Evolutionary conservation across 129 eudicot genomes (phyloP), one percentile per base, ranked within the genome.

Genomic region (Lactuca saligna): DNA sequence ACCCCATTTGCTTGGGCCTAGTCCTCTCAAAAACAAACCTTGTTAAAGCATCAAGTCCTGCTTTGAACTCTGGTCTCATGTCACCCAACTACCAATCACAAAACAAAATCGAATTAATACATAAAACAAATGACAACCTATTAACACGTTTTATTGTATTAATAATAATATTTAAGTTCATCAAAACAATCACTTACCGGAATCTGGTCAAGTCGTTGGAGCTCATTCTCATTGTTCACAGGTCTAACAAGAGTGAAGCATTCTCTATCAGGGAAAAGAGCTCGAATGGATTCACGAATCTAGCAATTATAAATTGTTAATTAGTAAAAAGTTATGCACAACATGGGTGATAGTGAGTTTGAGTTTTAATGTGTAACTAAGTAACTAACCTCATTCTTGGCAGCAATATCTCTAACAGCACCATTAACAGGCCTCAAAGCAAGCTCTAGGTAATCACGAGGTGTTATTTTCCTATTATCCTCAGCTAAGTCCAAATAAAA

Each of bases 211-310:
- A 94, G 88, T 67, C 88, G 83, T 65, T 90, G 99, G 10, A 94
- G 99, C 39, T 94, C 96, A 39, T 80, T 83, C 70, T 94, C 99
- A 20, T 82, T 77, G 79, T 70, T 94, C 75, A 87, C 75, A 71
- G 99, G 99, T 66, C 99, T 82, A 35, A 94, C 99, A 78, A 94
- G 99, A 66, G 99, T 72, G 85, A 85, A 90, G 82, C 99, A 94
- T 49, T 94, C 97, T 85, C 99, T 85, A 79, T 94, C 97, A 6
- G 97, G 99, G 65, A 94, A 94, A 80, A 94, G 97, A 75, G 99
- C 97, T 67, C 94, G 87, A 70, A 94, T 90, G 48, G 99, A 94
- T 73, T 94, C 99, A 59, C 99, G 90, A 63, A 94, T 94, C 99
- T 94, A 66, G 33, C 35, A 66, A 68, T 39, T 50, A 82, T 51